Conservation (phyloP, 257 asterid genomes). For the Petunia secreta region DNA sequence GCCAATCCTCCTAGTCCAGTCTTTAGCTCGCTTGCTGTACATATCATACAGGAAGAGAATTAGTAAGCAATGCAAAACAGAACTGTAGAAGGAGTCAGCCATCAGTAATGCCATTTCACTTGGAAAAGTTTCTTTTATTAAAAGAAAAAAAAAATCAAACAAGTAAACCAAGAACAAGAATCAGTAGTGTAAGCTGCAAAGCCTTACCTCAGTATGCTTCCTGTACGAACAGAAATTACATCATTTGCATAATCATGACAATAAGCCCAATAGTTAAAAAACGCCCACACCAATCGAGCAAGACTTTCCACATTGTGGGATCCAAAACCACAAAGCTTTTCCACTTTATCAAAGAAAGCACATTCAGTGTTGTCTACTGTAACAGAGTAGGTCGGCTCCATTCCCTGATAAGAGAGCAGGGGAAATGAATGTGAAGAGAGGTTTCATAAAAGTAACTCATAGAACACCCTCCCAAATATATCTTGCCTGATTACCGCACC, state of each 20-base stretch:
- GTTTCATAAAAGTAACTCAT: neutral
- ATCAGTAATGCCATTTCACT: neutral
- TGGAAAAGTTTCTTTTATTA: neutral
- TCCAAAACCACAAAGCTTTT: conserved; percentile 65
- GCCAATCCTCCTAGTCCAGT: conserved; percentile 95
- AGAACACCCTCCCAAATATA: neutral
- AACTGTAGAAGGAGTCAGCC: neutral
- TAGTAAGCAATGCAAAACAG: neutral
- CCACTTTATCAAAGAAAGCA: conserved; percentile 82
- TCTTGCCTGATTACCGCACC: neutral
- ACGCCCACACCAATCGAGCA: conserved; percentile 75
- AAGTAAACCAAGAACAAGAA: conserved; percentile 9
- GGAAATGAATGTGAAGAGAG: conserved; percentile 5
- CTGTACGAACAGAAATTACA: conserved; percentile 86
- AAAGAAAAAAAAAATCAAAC: neutral
- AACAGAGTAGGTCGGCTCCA: conserved; percentile 64
- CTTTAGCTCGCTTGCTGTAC: conserved; percentile 77
- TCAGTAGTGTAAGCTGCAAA: neutral
- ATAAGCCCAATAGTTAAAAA: conserved; percentile 93
- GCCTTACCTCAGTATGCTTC: conserved; percentile 71
- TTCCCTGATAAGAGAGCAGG: conserved; percentile 50
- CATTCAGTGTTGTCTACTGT: conserved; percentile 68
- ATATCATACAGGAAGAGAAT: neutral
- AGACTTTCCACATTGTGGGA: conserved; percentile 66
- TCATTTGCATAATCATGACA: conserved; percentile 82